Evolutionary conservation across 139 green algal species (phyloP), one percentile per base, ranked within the genome.

Genomic region (Tetratostichococcus sp.): DNA sequence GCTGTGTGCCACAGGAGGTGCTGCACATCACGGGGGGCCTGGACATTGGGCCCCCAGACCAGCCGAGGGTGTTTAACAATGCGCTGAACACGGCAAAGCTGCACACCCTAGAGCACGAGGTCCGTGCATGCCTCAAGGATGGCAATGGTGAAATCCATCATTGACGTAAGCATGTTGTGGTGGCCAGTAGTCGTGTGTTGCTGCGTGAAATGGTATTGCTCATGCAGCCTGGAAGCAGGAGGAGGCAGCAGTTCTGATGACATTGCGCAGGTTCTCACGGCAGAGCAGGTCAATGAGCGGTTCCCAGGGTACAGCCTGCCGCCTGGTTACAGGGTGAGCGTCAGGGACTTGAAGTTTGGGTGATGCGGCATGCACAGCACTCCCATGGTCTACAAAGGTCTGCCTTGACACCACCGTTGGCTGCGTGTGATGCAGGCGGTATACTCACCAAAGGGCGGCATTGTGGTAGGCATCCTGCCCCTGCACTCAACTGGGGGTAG

Each of bases 361-460:
- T n/a, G n/a, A n/a, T n/a, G n/a, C n/a, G n/a, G n/a, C n/a, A n/a
- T 50, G 39, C 39, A 8, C 39, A 39, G 30, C 66, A n/a, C n/a
- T n/a, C n/a, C n/a, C n/a, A n/a, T n/a, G n/a, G n/a, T n/a, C n/a
- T n/a, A n/a, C n/a, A n/a, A n/a, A n/a, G n/a, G n/a, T 16, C n/a
- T 70, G 66, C 30, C 30, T 19, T 70, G 19, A 70, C 30, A n/a
- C 22, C 50, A 62, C 62, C 19, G 28, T 34, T 71, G 11, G 1
- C 30, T 21, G 6, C 39, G 39, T 50, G 11, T 50, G 6, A 11
- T 50, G 30, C 81, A 79, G 30, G 80, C 77, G 21, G 35, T 95
- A 58, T 89, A 81, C 70, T 82, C 94, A 68, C 83, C 81, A 1
- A 70, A 83, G 25, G 90, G 82, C 0, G 91, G 91, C 43, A 86